Conservation (phyloP, 495 filamentous ascomycete species). For the Penicillium fimorum region DNA sequence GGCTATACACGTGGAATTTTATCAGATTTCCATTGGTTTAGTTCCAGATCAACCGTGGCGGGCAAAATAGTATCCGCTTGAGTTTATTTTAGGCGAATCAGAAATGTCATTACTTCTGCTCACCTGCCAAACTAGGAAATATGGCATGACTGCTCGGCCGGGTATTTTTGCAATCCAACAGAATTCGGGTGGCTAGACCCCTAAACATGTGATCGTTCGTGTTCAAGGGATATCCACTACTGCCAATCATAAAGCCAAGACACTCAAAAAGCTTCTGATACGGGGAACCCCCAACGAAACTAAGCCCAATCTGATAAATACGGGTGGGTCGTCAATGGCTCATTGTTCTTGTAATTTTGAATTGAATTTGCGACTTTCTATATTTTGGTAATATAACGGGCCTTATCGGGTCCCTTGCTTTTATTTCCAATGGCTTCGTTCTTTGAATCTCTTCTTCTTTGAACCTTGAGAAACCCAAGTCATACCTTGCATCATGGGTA, state of each 20-base stretch:
- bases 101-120: not conserved
- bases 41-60: not conserved
- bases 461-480: not conserved
- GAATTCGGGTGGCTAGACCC: not conserved
- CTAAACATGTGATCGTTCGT: not conserved
- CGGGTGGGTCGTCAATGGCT: not conserved
- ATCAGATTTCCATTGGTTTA: not conserved
- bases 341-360: not conserved
- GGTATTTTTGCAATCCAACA: not conserved
- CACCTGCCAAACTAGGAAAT: not conserved
- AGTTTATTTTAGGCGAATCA: not conserved
- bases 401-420: not conserved
- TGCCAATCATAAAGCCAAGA: not conserved
- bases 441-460: not conserved
- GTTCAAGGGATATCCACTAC: not conserved
- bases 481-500: constrained; percentile 10
- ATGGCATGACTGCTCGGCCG: not conserved
- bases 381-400: not conserved
- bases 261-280: not conserved
- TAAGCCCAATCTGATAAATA: not conserved
- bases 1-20: not conserved
- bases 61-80: not conserved
- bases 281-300: not conserved
- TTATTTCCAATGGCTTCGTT: not conserved
- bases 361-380: not conserved